A percentile compares a stretch with the other conserved stretches of the same genome.
Conservation (phyloP, 257 asterid genomes). For the Jaltomata sinuosa region DNA sequence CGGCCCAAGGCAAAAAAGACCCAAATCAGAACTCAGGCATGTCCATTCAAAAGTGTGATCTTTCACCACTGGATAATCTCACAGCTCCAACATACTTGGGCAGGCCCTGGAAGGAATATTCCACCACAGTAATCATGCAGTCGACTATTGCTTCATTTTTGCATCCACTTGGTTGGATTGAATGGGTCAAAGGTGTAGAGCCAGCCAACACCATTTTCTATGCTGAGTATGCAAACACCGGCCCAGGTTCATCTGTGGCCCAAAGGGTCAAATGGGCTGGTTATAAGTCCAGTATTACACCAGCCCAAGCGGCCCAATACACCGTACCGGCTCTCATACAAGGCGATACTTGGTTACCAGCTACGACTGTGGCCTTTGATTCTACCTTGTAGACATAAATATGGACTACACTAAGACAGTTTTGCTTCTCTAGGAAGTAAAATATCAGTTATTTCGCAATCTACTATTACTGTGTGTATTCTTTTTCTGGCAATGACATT, state of each 20-base stretch:
- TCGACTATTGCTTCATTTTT: slow-evolving; percentile 37
- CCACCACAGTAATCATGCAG: slow-evolving; percentile 53
- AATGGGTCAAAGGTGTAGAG: slow-evolving; percentile 30
- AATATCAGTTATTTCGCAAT: not conserved
- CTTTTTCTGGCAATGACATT: not conserved
- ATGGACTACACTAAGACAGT: not conserved
- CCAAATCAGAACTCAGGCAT: slow-evolving; percentile 52
- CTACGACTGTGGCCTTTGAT: slow-evolving; percentile 25
- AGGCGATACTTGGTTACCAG: slow-evolving; percentile 51
- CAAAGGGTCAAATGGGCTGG: slow-evolving; percentile 66
- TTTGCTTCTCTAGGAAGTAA: not conserved
- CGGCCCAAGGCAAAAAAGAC: slow-evolving; percentile 75
- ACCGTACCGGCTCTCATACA: slow-evolving; percentile 42
- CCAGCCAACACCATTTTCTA: slow-evolving; percentile 57
- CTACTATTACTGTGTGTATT: not conserved
- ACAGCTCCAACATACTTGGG: slow-evolving; percentile 46
- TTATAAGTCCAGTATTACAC: slow-evolving; percentile 25
- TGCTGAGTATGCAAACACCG: slow-evolving; percentile 56
- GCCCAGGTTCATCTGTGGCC: slow-evolving; percentile 40
- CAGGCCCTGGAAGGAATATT: slow-evolving; percentile 59
- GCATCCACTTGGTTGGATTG: slow-evolving; percentile 57
- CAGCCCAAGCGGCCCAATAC: slow-evolving; percentile 30
- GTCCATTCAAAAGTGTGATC: slow-evolving; percentile 46
- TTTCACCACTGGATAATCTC: slow-evolving; percentile 29
- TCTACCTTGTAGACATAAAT: slow-evolving; percentile 7